phyloP scores from a whole-genome alignment of 2,329 filamentous ascomycete genomes.

The Exophiala dermatitidis region DNA sequence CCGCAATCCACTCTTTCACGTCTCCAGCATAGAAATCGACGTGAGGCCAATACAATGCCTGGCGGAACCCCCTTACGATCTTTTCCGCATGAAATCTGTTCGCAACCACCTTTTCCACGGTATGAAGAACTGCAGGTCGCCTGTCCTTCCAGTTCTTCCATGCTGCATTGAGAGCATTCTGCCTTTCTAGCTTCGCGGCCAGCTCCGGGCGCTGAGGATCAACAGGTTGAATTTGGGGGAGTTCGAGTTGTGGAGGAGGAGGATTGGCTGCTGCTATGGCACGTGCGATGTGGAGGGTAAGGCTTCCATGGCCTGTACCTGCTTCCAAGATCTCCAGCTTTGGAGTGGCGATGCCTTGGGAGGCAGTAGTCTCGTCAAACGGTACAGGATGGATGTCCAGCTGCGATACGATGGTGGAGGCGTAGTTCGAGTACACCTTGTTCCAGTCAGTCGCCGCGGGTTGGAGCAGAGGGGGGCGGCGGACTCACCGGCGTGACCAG shows the following conservation, averaged over 20 bases:
- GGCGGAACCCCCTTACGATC: slow-evolving; percentile 59
- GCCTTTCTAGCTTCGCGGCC: neutral
- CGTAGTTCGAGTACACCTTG: slow-evolving; percentile 67
- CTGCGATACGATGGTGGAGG: slow-evolving; percentile 65
- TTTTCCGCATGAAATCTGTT: slow-evolving; percentile 59
- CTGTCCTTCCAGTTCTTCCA: slow-evolving; percentile 43
- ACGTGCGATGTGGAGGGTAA: slow-evolving; percentile 68
- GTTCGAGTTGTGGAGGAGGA: slow-evolving; percentile 36
- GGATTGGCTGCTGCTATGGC: slow-evolving; percentile 66
- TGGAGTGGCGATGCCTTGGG: slow-evolving; percentile 23
- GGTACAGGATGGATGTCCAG: slow-evolving; percentile 62
- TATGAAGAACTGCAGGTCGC: slow-evolving; percentile 66
- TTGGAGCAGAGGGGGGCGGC: neutral
- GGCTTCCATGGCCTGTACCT: slow-evolving; percentile 73
- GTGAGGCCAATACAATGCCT: slow-evolving; percentile 61
- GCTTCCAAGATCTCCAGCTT: slow-evolving; percentile 73
- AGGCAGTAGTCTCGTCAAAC: slow-evolving; percentile 26
- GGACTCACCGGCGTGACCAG: slow-evolving; percentile 64
- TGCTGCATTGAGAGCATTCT: slow-evolving; percentile 24
- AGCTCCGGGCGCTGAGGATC: slow-evolving; percentile 28
- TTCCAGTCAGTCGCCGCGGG: neutral
- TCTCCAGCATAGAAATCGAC: slow-evolving; percentile 67
- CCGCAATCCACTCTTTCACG: slow-evolving; percentile 55
- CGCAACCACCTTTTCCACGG: slow-evolving; percentile 57
- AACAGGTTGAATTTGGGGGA: slow-evolving; percentile 25